Evolutionary conservation across 1,284 basidiomycete genomes (phyloP).

Genomic region (Taiwanofungus camphoratus): DNA sequence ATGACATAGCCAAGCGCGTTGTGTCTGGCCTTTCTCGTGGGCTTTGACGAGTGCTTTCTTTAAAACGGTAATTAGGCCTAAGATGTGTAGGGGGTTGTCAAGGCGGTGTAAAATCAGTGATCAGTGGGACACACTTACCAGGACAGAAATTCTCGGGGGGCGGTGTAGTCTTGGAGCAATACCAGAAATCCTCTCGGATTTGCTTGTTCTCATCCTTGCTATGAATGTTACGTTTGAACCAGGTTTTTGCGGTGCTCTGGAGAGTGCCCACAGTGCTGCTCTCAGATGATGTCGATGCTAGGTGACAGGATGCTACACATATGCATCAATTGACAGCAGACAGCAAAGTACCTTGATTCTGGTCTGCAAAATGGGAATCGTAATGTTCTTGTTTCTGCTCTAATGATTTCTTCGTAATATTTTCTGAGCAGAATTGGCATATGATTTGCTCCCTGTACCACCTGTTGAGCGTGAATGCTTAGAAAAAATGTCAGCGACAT

Average conservation of each 20-base stretch:
- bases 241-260: too few species aligned
- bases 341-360: constrained; percentile 18
- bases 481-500: not conserved
- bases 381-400: constrained; percentile 43
- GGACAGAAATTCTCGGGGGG: constrained; percentile 73
- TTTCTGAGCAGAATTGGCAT: constrained; percentile 47
- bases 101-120: not conserved
- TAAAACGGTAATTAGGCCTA: constrained; percentile 67
- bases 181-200: constrained; percentile 70
- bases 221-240: too few species aligned
- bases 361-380: constrained; percentile 35
- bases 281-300: not conserved
- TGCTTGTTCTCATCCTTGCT: too few species aligned
- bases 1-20: constrained; percentile 62
- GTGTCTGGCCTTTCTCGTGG: constrained; percentile 44
- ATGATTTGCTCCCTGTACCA: constrained; percentile 6
- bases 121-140: constrained; percentile 35
- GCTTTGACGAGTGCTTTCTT: constrained; percentile 48
- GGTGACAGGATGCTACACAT: not conserved
- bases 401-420: constrained; percentile 33
- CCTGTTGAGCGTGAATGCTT: not conserved
- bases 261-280: too few species aligned
- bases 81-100: constrained; percentile 18
- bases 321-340: too few species aligned
- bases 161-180: constrained; percentile 34